Evolutionary conservation across 1,284 basidiomycete species (phyloP).

Genomic region (Malassezia restricta): DNA sequence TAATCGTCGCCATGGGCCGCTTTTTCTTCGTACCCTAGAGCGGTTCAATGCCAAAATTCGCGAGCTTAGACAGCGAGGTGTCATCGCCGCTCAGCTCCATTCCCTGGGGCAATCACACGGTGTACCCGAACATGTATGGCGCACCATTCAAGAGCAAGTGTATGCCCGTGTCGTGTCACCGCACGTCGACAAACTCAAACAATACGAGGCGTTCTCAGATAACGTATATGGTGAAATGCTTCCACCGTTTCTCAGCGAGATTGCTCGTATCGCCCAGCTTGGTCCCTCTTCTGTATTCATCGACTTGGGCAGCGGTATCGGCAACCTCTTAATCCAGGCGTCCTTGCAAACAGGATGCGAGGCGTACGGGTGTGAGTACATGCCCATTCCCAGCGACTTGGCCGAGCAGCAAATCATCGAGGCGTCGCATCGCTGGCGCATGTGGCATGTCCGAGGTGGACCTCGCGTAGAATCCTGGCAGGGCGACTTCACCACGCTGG

Average conservation of each 20-base stretch:
- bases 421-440: conserved; percentile 48
- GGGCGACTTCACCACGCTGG: conserved; percentile 50
- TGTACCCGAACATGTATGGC: conserved; percentile 48
- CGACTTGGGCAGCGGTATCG: conserved; percentile 53
- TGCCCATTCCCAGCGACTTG: conserved; percentile 49
- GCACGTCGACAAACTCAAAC: conserved; percentile 48
- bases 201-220: conserved; percentile 47
- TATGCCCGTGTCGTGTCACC: conserved; percentile 53
- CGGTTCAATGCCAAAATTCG: conserved; percentile 50
- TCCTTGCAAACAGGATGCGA: conserved; percentile 51
- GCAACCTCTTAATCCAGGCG: conserved; percentile 52
- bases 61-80: conserved; percentile 45
- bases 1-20: conserved; percentile 50
- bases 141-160: conserved; percentile 50
- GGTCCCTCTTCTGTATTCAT: conserved; percentile 47
- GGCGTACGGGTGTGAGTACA: conserved; percentile 51
- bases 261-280: conserved; percentile 43
- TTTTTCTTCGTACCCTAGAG: conserved; percentile 49
- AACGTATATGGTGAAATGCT: conserved; percentile 48
- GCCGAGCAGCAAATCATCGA: conserved; percentile 50
- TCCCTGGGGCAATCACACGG: conserved; percentile 29
- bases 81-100: conserved; percentile 38
- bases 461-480: conserved; percentile 47
- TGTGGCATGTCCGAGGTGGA: conserved; percentile 50
- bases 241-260: conserved; percentile 47